Base-by-base conservation (phyloP, 2,329 filamentous ascomycete genomes). In the Beauveria medogensis region DNA sequence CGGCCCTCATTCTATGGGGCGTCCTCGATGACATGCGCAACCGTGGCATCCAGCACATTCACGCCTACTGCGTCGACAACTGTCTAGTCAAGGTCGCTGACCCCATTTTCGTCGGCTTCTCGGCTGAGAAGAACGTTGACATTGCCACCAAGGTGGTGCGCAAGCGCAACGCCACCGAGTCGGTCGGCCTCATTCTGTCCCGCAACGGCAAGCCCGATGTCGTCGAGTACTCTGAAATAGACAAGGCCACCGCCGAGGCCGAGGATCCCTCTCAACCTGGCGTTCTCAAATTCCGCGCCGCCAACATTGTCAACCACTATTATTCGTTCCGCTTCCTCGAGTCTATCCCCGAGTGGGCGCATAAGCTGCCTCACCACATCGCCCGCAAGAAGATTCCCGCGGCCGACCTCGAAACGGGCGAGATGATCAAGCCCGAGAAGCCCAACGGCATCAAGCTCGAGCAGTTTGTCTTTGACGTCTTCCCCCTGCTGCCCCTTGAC, bases 221-320 rank as follows among this genome's bases (percentile, higher is more conserved):
- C 3, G 93, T 99, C 59, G 94, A 99, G 79, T 99, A 99, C 82
- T 96, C 92, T 6, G 94, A 99, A 79, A 97, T 99, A 68, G 90
- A 95, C 79, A 77, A 84, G 66, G 88, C 85, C 64, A 94, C 91
- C n/a, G 90, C 93, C 62, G 91, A 95, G 76, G 93, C 92, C 66
- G 85, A 88, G 72, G 94, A 99, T 72, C 77, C 88, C 59, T 90
- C 90, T 75, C 87, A 96, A 70, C 80, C 85, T 3, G 87, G 85
- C 62, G 81, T 97, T 59, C 87, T 99, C 72, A 95, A 93, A 77
- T 97, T 96, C 86, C 89, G 94, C 64, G 93, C 94, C 62, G 94
- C 93, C 71, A 99, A 99, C 80, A 99, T 99, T 69, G 94, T 99
- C 78, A 99, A 99, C 82, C 94, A 99, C 82, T 99, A 97, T 84